phyloP scores from a whole-genome alignment of 176 grass and related monocot genomes.

The Guadua angustifolia region DNA sequence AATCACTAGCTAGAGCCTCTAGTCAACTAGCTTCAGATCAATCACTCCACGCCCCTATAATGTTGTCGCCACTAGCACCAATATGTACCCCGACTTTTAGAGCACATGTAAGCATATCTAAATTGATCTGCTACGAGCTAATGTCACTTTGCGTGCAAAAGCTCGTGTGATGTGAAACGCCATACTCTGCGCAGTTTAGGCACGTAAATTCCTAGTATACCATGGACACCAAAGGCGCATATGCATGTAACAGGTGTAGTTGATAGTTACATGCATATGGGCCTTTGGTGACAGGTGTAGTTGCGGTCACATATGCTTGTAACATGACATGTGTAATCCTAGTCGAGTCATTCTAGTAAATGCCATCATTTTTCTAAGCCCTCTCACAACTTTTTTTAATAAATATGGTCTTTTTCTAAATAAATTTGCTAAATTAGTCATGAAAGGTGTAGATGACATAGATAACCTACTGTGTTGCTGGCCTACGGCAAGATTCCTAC shows the following conservation, averaged over 20 bases:
- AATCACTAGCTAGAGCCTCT: constrained; percentile 12
- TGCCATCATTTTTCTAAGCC: no score
- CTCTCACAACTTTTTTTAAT: no score
- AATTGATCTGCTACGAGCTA: not conserved
- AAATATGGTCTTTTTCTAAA: no score
- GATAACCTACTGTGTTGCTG: no score
- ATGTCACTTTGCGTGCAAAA: not conserved
- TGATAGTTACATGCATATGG: not conserved
- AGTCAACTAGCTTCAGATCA: constrained; percentile 41
- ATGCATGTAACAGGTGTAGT: not conserved
- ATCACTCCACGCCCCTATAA: not conserved
- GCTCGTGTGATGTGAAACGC: not conserved
- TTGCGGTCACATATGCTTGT: no score
- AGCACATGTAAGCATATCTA: not conserved
- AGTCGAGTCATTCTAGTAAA: no score
- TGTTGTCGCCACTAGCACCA: constrained; percentile 30
- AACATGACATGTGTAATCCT: not conserved
- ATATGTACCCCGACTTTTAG: not conserved
- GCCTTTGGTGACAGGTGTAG: no score
- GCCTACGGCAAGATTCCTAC: no score
- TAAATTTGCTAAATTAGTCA: no score
- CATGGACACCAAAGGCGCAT: not conserved
- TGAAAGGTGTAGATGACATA: no score
- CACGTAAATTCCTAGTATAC: not conserved
- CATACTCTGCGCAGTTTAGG: not conserved